A percentile compares a stretch with the other conserved stretches of the same genome.
phyloP scores from a whole-genome alignment of 1,284 basidiomycete species.

The Apiotrichum veenhuisii region DNA sequence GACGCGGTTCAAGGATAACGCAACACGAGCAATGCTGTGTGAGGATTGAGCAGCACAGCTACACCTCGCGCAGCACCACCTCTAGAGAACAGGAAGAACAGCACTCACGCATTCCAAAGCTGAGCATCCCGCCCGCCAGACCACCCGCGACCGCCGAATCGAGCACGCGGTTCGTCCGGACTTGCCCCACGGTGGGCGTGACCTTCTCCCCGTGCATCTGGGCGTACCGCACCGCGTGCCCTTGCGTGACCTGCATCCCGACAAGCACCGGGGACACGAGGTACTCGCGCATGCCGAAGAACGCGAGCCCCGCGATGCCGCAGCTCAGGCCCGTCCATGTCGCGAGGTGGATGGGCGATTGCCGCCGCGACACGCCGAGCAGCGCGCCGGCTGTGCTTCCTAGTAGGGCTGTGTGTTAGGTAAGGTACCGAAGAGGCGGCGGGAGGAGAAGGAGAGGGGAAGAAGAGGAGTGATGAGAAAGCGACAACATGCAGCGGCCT shows the following conservation, averaged over 20 bases:
- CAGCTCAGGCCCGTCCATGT: conserved; percentile 41
- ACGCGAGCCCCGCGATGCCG: conserved; percentile 34
- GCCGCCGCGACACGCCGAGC: conserved; percentile 28
- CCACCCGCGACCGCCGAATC: conserved; percentile 40
- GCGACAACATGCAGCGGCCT: background rate
- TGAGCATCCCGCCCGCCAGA: conserved; percentile 30
- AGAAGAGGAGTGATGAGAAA: no score
- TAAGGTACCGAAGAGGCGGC: background rate
- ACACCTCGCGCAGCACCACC: background rate
- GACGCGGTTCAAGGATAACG: no score
- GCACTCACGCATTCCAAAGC: conserved; percentile 26
- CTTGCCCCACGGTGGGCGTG: conserved; percentile 17
- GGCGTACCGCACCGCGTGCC: conserved; percentile 21
- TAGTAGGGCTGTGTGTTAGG: conserved; percentile 17
- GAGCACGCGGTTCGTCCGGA: conserved; percentile 33
- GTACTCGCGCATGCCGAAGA: conserved; percentile 47
- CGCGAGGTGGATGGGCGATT: conserved; percentile 32
- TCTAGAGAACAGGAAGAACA: no score
- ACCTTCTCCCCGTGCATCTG: background rate
- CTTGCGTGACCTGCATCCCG: conserved; percentile 19
- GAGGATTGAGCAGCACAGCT: background rate
- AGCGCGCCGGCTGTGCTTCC: conserved; percentile 37
- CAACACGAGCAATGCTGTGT: background rate
- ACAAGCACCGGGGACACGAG: conserved; percentile 41
- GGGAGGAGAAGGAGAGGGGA: background rate